A percentile compares a stretch with the other conserved stretches of the same genome.
Conservation (phyloP, 495 filamentous ascomycete species). For the Xanthoparmelia taractica region DNA sequence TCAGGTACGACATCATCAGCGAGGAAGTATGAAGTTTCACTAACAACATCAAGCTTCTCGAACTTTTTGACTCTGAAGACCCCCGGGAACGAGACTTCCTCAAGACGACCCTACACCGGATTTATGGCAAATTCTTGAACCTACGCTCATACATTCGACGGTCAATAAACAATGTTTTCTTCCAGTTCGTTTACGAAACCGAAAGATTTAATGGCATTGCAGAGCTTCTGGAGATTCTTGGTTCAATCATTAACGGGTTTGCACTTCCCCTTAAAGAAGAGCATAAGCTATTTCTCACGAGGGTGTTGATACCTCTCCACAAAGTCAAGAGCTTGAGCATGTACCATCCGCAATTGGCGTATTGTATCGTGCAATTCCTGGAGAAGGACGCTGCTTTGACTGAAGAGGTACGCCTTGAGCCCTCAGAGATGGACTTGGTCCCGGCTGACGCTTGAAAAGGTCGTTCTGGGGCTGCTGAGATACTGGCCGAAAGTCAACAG, state of each 20-base stretch:
- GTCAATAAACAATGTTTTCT: slow-evolving; percentile 99
- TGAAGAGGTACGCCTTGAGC: slow-evolving; percentile 63
- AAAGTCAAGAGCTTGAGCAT: slow-evolving; percentile 99
- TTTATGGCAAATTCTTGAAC: slow-evolving; percentile 99
- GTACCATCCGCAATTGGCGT: slow-evolving; percentile 98
- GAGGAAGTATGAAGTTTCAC: background rate
- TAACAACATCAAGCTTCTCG: slow-evolving; percentile 58
- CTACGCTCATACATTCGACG: slow-evolving; percentile 92
- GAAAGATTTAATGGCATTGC: slow-evolving; percentile 98
- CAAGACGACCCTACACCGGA: slow-evolving; percentile 95
- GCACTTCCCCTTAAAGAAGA: slow-evolving; percentile 96
- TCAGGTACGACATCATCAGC: slow-evolving; percentile 47
- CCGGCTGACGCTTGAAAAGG: slow-evolving; percentile 40
- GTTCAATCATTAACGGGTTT: slow-evolving; percentile 99
- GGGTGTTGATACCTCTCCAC: slow-evolving; percentile 87
- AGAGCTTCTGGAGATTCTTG: slow-evolving; percentile 91
- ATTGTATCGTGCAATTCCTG: slow-evolving; percentile 98
- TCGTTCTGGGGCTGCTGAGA: slow-evolving; percentile 86
- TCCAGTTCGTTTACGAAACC: slow-evolving; percentile 98
- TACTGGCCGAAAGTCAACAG: slow-evolving; percentile 99
- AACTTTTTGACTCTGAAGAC: slow-evolving; percentile 98
- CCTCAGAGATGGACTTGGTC: slow-evolving; percentile 13
- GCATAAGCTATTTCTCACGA: slow-evolving; percentile 94
- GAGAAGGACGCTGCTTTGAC: slow-evolving; percentile 97
- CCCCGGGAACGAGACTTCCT: slow-evolving; percentile 94